phyloP scores from a whole-genome alignment of 2,329 filamentous ascomycete genomes.

The Exserohilum rostratum region DNA sequence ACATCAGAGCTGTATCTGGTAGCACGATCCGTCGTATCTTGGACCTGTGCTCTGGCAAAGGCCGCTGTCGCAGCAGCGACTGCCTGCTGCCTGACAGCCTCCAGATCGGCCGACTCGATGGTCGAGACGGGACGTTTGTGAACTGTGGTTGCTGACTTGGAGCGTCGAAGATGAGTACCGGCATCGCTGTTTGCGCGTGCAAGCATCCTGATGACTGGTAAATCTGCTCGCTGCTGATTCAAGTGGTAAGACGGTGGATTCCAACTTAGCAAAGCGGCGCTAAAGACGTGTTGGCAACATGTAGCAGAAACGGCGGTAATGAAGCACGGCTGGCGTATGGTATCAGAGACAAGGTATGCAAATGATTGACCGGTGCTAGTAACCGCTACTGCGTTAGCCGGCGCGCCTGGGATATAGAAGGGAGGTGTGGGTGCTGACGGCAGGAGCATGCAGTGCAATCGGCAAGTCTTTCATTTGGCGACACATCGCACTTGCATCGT shows the following conservation, averaged over 20 bases:
- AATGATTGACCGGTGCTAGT: not conserved
- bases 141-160: constrained; percentile 45
- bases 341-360: not conserved
- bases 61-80: constrained; percentile 47
- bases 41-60: constrained; percentile 40
- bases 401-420: not conserved
- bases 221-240: constrained; percentile 24
- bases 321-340: constrained; percentile 4
- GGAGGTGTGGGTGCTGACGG: not conserved
- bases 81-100: constrained; percentile 44
- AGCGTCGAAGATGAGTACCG: constrained; percentile 45
- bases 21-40: constrained; percentile 21
- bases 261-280: constrained; percentile 30
- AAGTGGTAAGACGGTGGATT: constrained; percentile 21
- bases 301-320: constrained; percentile 16
- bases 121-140: constrained; percentile 27
- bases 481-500: not conserved
- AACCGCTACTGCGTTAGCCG: not conserved
- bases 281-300: constrained; percentile 29
- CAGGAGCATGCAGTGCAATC: not conserved
- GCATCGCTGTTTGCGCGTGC: constrained; percentile 46
- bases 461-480: not conserved
- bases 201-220: constrained; percentile 37
- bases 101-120: constrained; percentile 33
- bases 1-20: constrained; percentile 28